Percentiles rank a stretch among this genome's conserved stretches.
Evolutionary conservation across 768 basidiomycete species (phyloP).

Genomic region (Pleurotus pulmonarius): DNA sequence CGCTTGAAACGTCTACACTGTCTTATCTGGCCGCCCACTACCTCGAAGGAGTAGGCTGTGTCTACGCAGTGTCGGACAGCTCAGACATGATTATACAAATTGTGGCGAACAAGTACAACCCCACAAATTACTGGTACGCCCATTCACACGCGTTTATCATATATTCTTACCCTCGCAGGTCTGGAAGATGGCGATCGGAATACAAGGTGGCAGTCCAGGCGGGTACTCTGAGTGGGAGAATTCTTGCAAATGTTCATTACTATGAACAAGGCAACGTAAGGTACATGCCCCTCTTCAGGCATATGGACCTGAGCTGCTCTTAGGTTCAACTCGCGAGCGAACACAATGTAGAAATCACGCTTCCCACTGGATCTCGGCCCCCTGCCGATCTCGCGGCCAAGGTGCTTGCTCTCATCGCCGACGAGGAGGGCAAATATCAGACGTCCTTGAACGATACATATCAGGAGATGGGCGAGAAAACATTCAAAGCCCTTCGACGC

Average conservation of each 20-base stretch:
- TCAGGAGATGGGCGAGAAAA: constrained; percentile 87
- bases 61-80: constrained; percentile 53
- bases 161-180: constrained; percentile 45
- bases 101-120: constrained; percentile 96
- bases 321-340: constrained; percentile 89
- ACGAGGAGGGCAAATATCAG: constrained; percentile 81
- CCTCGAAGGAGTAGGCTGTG: constrained; percentile 69
- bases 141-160: neutral
- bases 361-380: constrained; percentile 53
- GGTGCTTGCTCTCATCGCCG: constrained; percentile 75
- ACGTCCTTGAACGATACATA: constrained; percentile 77
- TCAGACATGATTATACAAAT: constrained; percentile 67
- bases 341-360: constrained; percentile 60
- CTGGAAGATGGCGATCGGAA: constrained; percentile 91
- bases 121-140: constrained; percentile 82
- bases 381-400: constrained; percentile 57
- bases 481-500: constrained; percentile 86
- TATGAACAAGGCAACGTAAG: constrained; percentile 95
- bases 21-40: constrained; percentile 81
- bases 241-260: constrained; percentile 89
- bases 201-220: constrained; percentile 71
- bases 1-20: constrained; percentile 64
- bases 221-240: constrained; percentile 62
- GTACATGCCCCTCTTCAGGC: neutral
- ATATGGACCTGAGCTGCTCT: neutral